A percentile compares a stretch with the other conserved stretches of the same genome.
Conservation (phyloP, 2,329 filamentous ascomycete species). For the Teratosphaeria nubilosa region DNA sequence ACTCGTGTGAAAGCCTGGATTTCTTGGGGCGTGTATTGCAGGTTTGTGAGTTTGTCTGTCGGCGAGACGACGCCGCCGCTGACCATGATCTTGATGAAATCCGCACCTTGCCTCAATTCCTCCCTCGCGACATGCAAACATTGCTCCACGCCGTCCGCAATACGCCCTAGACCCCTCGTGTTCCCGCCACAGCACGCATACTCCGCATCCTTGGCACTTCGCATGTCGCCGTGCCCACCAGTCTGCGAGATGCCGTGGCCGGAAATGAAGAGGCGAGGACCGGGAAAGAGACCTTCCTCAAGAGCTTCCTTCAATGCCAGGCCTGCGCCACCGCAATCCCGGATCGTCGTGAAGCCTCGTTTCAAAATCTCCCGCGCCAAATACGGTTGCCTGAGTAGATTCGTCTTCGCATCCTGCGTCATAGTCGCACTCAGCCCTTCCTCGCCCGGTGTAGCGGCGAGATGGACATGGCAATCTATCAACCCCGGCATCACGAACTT, state of each 20-base stretch:
- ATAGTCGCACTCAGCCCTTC: conserved; percentile 28
- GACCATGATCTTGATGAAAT: conserved; percentile 55
- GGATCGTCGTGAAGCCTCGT: conserved; percentile 49
- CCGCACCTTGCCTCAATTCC: conserved; percentile 45
- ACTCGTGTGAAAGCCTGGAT: conserved; percentile 44
- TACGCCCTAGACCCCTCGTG: conserved; percentile 31
- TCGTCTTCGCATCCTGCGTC: conserved; percentile 27
- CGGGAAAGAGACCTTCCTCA: conserved; percentile 44
- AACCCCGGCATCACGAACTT: conserved; percentile 42
- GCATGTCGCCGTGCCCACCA: conserved; percentile 47
- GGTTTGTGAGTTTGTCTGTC: conserved; percentile 43
- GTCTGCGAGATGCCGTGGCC: conserved; percentile 47
- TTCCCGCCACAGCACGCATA: conserved; percentile 40
- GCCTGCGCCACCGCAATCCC: conserved; percentile 49
- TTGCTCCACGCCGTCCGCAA: conserved; percentile 46
- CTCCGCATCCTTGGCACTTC: conserved; percentile 36
- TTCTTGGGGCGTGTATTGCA: conserved; percentile 49
- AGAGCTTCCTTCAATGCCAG: conserved; percentile 48
- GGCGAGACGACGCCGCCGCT: conserved; percentile 48
- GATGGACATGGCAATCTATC: conserved; percentile 44
- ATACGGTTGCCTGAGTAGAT: conserved; percentile 39
- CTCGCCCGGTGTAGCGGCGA: conserved; percentile 36
- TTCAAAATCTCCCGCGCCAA: conserved; percentile 41
- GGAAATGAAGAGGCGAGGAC: conserved; percentile 47
- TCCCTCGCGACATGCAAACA: conserved; percentile 45